Base-by-base conservation (phyloP, 1,139 yeast species). In the Debaryomyces robertsiae region DNA sequence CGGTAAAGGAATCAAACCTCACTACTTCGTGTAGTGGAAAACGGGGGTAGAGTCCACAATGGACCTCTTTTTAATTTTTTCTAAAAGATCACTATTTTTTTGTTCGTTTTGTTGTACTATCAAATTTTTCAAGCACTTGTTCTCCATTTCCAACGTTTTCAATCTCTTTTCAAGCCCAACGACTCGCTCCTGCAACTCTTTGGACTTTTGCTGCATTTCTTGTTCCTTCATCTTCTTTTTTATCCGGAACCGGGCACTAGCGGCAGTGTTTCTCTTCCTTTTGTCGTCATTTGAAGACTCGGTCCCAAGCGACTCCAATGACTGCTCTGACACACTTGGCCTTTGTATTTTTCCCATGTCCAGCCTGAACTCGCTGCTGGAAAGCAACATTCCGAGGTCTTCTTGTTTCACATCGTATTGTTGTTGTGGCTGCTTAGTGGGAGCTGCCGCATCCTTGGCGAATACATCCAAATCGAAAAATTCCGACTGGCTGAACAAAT, bases 61-160 rank as follows among this genome's bases (percentile, higher is more conserved):
- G 23, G 74, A 65, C 53, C 73, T 65, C 53, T 65, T 66, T 53
- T 71, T 73, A 47, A 73, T 72, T 36, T 53, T 52, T 46, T 71
- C 74, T 47, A 73, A 62, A 43, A 72, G 60, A 42, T 67, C 69
- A 32, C 56, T 52, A 52, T 69, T 68, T 50, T 67, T 66, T 43
- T 67, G 61, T 49, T 75, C 80, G 52, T 69, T 72, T 55, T 75
- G 74, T 52, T 76, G 74, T 37, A 74, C 60, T 18, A 78, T 69
- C 50, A 78, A 59, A 47, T 68, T 70, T 55, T 71, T 73, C 44
- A 77, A 72, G 65, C 93, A 75, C 55, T 80, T 79, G 69, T 89
- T 89, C 63, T 89, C 96, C 84, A 85, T 82, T 62, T 88, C 94
- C 47, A 77, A 56, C 25, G 75, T 67, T 53, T 67, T 68, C 47